Evolutionary conservation across 1,284 basidiomycete genomes (phyloP).

Genomic region (Papiliotrema flavescens): DNA sequence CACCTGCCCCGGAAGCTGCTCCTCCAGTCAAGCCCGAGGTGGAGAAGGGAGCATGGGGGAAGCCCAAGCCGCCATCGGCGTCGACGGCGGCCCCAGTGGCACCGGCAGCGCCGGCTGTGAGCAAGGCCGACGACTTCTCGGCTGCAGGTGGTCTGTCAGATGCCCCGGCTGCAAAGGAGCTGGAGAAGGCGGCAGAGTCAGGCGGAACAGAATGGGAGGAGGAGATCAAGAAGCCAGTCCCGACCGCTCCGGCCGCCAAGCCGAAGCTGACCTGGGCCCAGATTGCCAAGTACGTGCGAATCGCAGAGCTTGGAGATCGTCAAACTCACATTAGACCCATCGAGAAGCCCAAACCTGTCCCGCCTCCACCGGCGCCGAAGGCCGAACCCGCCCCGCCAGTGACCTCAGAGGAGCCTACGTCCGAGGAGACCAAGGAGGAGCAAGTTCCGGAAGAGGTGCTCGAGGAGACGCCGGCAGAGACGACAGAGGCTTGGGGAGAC

Average conservation of each 20-base stretch:
- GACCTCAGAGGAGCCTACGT: conserved; percentile 24
- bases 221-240: conserved; percentile 32
- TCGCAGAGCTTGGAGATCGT: not conserved
- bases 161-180: conserved; percentile 39
- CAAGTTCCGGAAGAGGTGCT: conserved; percentile 13
- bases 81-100: conserved; percentile 8
- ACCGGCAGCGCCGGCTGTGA: too few relatives aligned
- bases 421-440: conserved; percentile 6
- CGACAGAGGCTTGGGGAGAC: conserved; percentile 16
- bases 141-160: conserved; percentile 42
- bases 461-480: conserved; percentile 17
- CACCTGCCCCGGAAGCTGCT: conserved; percentile 13
- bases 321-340: conserved; percentile 27
- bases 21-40: not conserved
- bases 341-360: conserved; percentile 50
- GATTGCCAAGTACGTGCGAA: conserved; percentile 47
- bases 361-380: conserved; percentile 58
- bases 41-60: not conserved
- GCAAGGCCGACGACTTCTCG: conserved; percentile 39
- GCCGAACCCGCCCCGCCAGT: conserved; percentile 28
- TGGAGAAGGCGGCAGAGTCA: conserved; percentile 40
- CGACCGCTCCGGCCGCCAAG: conserved; percentile 28
- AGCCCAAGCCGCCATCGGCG: too few relatives aligned
- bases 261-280: conserved; percentile 51
- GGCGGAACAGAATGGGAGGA: conserved; percentile 33